Base-by-base conservation (phyloP, 768 basidiomycete genomes). In the Cantharellus cinnabarinus region DNA sequence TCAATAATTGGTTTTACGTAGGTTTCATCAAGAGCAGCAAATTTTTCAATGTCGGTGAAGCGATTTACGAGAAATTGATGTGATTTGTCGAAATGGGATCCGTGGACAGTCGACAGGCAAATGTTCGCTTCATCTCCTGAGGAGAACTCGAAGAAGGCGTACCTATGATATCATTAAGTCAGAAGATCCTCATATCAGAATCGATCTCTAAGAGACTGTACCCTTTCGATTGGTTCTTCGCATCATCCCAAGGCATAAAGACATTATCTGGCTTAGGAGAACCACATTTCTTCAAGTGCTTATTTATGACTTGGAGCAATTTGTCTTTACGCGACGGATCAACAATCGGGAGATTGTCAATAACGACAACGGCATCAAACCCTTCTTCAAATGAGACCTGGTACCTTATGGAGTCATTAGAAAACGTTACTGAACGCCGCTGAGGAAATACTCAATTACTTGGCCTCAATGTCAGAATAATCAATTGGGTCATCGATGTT, bases 301-400 rank as follows among this genome's bases (percentile, higher is more conserved):
- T 90, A 59, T 79, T 73, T 40, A 98, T 76, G 68, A 85, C 88
- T 41, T 81, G 71, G 20, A 95, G 67, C 15, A 99, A 78, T 70
- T 78, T 86, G 54, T 89, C 86, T 42, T 82, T 76, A 71, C 90
- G 91, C 57, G 79, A 78, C 65, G 79, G 81, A 67, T 95, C 90
- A 68, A 97, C 88, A 61, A 89, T 69, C 5, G 93, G 95, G 29
- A 93, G 77, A 56, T 90, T 89, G 69, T 98, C 95, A 60, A 98
- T 81, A 57, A 98, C 85, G 58, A 99, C 71, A 59, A 89, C 80
- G 67, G 86, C 88, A 74, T 98, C 95, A 66, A 97, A 79, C 44
- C 86, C 78, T 63, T 89, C 83, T 65, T 89, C 85, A 63, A 81
- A 80, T 60, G 87, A 74, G 65, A 93, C 82, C 63, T 82, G 77